Conservation (phyloP, 2,329 filamentous ascomycete genomes). For the Fusarium kyushuense region DNA sequence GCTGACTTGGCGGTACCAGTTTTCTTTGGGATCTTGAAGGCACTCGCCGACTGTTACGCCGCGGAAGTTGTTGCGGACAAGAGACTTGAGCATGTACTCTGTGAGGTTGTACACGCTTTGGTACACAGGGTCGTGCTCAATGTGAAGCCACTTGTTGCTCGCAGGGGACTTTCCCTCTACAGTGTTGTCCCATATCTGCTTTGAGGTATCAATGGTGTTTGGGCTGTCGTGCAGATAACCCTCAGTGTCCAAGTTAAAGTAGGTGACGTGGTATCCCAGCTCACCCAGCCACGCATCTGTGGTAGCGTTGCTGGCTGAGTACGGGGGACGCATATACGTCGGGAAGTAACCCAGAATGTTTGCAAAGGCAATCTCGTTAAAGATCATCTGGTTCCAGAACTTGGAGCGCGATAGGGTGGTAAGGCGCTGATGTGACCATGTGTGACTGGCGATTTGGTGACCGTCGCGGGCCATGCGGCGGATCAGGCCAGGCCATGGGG, state of each 20-base stretch:
- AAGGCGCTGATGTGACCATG: constrained; percentile 61
- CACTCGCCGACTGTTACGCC: constrained; percentile 65
- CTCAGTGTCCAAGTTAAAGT: constrained; percentile 71
- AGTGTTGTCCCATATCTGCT: constrained; percentile 54
- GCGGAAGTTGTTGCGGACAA: constrained; percentile 57
- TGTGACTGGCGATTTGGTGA: constrained; percentile 71
- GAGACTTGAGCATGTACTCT: constrained; percentile 57
- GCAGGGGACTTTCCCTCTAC: constrained; percentile 52
- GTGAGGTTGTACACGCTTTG: constrained; percentile 59
- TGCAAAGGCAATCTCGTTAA: constrained; percentile 58
- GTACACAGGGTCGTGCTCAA: constrained; percentile 65
- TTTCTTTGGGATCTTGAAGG: constrained; percentile 62
- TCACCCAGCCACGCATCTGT: constrained; percentile 56
- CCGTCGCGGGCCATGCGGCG: constrained; percentile 63
- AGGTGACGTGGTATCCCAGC: constrained; percentile 69
- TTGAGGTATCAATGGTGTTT: constrained; percentile 60
- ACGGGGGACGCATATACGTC: constrained; percentile 60
- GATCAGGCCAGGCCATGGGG: constrained; percentile 53
- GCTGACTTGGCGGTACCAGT: constrained; percentile 62
- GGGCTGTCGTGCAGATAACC: constrained; percentile 67
- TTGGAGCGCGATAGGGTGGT: constrained; percentile 51
- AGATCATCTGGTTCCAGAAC: constrained; percentile 57
- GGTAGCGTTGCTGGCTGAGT: constrained; percentile 58
- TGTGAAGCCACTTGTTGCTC: constrained; percentile 60
- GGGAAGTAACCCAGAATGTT: constrained; percentile 57